Base-by-base conservation (phyloP, 345 rosid species). In the Brassica juncea region DNA sequence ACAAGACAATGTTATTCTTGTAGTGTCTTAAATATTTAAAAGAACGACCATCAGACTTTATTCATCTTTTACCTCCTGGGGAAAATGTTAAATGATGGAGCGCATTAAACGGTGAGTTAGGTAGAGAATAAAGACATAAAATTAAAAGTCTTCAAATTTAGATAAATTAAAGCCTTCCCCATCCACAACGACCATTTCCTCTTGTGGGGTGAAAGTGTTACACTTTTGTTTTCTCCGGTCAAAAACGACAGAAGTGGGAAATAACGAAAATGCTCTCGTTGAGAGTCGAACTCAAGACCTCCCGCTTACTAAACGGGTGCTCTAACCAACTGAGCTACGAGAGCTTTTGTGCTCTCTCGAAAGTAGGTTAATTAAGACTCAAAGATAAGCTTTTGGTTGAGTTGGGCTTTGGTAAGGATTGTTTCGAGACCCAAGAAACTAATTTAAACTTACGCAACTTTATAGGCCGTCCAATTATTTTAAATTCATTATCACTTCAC, bases 311-410 rank as follows among this genome's bases (percentile, higher is more conserved):
- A 92, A 91, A 88, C 95, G 88, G 91, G 91, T 88, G 95, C 94
- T 88, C 94, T 92, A 93, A 93, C 94, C 97, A 89, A 87, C 94
- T 93, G 94, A 91, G 94, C 97, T 90, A 95, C 87, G 90, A 95
- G 88, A 91, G 97, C 96, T 10, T 54, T 54, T 54, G 21, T n/a
- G 8, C 21, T 15, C 0, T 5, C 1, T 5, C 8, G 2, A 52
- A 47, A 37, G 49, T 2, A 19, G 19, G 19, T 0, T 19, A 19
- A 19, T 0, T 19, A 19, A 19, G 0, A 19, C n/a, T 19, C 0
- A 19, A 19, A 19, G 19, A 19, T 19, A 19, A 0, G 19, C 19
- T 4, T 14, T 49, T 49, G 2, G 19, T 49, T 16, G 9, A 15
- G 25, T 54, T 15, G 59, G 59, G 59, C 9, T 15, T n/a, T 52